Conservation (phyloP, 148 eudicot species). For the Hydrangea macrophylla region DNA sequence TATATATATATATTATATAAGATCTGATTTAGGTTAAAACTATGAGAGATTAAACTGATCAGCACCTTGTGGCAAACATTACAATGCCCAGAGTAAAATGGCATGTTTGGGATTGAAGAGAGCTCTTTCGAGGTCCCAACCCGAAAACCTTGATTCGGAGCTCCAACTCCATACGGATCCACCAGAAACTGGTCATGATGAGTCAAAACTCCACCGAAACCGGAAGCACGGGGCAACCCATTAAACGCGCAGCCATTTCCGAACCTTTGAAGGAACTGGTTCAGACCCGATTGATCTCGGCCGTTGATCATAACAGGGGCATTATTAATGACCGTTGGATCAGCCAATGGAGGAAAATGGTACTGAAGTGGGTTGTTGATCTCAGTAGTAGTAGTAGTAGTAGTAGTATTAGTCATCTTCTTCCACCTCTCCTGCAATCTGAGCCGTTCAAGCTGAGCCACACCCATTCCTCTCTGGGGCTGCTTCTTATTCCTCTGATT, state of each 20-base stretch:
- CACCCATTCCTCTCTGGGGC: slow-evolving; percentile 67
- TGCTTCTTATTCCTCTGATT: slow-evolving; percentile 32
- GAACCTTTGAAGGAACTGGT: slow-evolving; percentile 14
- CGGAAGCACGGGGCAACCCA: not conserved
- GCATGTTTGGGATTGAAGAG: slow-evolving; percentile 53
- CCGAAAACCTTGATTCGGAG: slow-evolving; percentile 1
- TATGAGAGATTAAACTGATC: too few relatives aligned
- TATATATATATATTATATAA: not conserved
- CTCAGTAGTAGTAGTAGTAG: too few relatives aligned
- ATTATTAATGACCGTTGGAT: too few relatives aligned
- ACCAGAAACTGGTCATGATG: not conserved
- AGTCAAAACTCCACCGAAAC: not conserved
- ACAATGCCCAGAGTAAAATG: slow-evolving; percentile 2
- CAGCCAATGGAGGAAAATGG: not conserved
- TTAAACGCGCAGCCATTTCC: slow-evolving; percentile 8
- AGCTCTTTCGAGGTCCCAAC: slow-evolving; percentile 41
- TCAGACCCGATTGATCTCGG: slow-evolving; percentile 8
- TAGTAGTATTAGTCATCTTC: too few relatives aligned
- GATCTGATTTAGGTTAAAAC: not conserved
- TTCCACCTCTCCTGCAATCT: slow-evolving; percentile 21
- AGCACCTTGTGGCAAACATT: slow-evolving; percentile 29
- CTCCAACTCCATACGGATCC: slow-evolving; percentile 16
- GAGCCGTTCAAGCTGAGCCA: slow-evolving; percentile 54
- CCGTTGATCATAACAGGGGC: not conserved
- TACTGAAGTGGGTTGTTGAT: slow-evolving; percentile 14